Conservation (phyloP, 306 rosid genomes). For the Pueraria montana region DNA sequence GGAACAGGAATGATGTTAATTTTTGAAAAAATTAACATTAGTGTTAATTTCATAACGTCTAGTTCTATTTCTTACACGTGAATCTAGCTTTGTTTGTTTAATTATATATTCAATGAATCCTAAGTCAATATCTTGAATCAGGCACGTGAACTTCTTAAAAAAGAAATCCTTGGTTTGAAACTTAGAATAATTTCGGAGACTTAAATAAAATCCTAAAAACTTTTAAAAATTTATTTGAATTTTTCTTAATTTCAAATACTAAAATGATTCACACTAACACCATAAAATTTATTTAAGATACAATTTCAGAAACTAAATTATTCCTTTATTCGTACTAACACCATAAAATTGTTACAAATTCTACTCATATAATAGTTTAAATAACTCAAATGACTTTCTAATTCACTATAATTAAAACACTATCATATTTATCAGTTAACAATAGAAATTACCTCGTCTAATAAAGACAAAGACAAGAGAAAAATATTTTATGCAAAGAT, state of each 20-base stretch:
- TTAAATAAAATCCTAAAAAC: too few relatives aligned
- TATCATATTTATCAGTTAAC: not conserved
- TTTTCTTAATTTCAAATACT: too few relatives aligned
- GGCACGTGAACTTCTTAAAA: not conserved
- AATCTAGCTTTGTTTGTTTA: constrained; percentile 2
- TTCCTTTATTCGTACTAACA: too few relatives aligned
- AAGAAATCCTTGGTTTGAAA: not conserved
- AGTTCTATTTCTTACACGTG: constrained; percentile 4
- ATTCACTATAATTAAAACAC: not conserved
- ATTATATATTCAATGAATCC: not conserved
- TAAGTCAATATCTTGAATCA: constrained; percentile 9
- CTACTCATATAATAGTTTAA: too few relatives aligned
- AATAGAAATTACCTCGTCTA: not conserved
- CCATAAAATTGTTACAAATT: too few relatives aligned
- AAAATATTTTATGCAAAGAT: not conserved
- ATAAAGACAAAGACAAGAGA: not conserved
- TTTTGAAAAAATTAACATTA: not conserved
- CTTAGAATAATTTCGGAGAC: too few relatives aligned
- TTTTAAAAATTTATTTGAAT: too few relatives aligned
- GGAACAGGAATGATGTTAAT: not conserved
- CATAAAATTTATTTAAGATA: too few relatives aligned
- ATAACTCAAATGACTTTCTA: not conserved
- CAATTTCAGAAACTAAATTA: too few relatives aligned
- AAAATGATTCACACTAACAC: too few relatives aligned
- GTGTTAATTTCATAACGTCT: constrained; percentile 2